Percentiles rank a stretch among this genome's conserved stretches.
These are phyloP conservation scores for Penicillium sp. DNA, from an alignment of 2,329 filamentous ascomycete species.

Conservation along the genomic window DNA sequence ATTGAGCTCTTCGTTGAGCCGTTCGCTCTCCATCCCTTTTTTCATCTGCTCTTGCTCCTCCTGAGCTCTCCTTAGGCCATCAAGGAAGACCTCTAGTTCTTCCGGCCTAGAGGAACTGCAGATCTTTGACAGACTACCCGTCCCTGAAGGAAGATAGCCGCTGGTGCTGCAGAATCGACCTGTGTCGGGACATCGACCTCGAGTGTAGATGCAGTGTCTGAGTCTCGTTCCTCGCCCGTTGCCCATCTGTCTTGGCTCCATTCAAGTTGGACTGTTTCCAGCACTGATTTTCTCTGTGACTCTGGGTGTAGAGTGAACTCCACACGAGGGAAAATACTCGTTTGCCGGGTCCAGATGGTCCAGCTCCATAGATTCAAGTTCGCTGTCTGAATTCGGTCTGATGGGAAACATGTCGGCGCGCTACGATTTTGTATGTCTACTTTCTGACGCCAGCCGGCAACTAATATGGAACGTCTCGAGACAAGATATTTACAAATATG, in stretches of 20 bases:
- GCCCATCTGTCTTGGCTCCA: background rate
- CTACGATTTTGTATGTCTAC: no score
- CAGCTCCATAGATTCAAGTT: no score
- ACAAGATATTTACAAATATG: background rate
- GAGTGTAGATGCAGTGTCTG: conserved; percentile 1
- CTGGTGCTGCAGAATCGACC: no score
- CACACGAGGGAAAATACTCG: no score
- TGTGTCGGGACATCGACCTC: background rate
- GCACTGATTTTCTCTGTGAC: no score
- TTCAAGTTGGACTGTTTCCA: background rate
- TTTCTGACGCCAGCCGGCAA: background rate
- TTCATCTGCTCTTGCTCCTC: background rate
- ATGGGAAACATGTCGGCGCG: no score
- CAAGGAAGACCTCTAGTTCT: background rate
- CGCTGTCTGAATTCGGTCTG: no score
- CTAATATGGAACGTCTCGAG: background rate
- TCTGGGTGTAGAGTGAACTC: no score
- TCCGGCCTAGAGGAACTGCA: background rate
- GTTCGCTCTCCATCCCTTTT: conserved; percentile 1
- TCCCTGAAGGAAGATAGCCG: background rate
- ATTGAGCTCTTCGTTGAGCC: background rate
- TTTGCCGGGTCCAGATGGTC: no score
- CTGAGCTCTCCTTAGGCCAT: background rate
- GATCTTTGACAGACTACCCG: background rate
- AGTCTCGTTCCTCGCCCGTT: background rate